phyloP scores from a whole-genome alignment of 1,139 yeast species.

The Lodderomyces margitis region DNA sequence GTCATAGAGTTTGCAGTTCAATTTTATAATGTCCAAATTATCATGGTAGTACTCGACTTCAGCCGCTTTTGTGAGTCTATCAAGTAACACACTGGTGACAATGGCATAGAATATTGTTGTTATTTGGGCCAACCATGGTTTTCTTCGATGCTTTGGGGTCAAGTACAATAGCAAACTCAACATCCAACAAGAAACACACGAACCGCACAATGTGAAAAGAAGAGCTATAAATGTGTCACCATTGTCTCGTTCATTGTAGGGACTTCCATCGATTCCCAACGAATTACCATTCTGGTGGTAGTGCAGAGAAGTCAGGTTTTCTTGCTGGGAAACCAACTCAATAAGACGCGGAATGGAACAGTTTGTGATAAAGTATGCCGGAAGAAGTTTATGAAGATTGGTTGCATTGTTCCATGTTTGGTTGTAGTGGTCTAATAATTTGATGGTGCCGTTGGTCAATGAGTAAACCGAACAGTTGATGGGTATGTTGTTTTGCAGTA shows the following conservation, averaged over 20 bases:
- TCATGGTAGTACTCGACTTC: constrained; percentile 35
- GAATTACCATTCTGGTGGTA: background rate
- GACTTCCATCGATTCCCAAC: constrained; percentile 7
- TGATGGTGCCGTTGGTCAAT: constrained; percentile 31
- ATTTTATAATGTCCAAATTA: constrained; percentile 34
- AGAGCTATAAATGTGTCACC: constrained; percentile 49
- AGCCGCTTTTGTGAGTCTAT: constrained; percentile 34
- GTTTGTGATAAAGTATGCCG: constrained; percentile 45
- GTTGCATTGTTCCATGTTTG: constrained; percentile 18
- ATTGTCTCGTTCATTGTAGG: constrained; percentile 30
- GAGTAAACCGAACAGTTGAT: constrained; percentile 41
- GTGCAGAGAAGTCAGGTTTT: background rate
- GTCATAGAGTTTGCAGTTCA: constrained; percentile 30
- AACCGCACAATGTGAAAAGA: constrained; percentile 39
- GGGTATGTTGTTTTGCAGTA: constrained; percentile 20
- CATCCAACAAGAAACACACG: constrained; percentile 55
- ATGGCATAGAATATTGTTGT: constrained; percentile 47
- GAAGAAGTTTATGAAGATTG: constrained; percentile 20
- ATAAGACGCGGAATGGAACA: constrained; percentile 25
- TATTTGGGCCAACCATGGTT: constrained; percentile 46
- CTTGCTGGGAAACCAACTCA: constrained; percentile 10
- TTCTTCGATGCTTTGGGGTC: constrained; percentile 44
- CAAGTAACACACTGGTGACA: constrained; percentile 41
- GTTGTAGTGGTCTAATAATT: constrained; percentile 19
- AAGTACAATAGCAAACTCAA: constrained; percentile 44